A percentile compares a stretch with the other conserved stretches of the same genome.
These are phyloP conservation scores for Helicostylum pulchrum DNA, from an alignment of 192 early-diverging fungal species.

Conservation along the genomic window DNA sequence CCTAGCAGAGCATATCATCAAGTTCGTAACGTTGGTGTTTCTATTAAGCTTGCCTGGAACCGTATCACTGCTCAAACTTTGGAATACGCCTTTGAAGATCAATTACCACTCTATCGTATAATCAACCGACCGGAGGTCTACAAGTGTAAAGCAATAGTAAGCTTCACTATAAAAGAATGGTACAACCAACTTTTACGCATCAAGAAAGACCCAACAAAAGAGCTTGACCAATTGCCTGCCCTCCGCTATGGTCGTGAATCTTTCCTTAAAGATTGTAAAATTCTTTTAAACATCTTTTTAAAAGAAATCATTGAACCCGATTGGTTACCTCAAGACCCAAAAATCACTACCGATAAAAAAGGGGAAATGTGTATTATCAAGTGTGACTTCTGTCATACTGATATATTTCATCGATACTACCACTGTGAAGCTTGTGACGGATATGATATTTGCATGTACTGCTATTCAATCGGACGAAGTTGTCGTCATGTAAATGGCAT, in stretches of 20 bases:
- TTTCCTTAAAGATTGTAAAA: neutral
- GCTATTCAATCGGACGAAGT: slow-evolving; percentile 21
- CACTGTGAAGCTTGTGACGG: slow-evolving; percentile 17
- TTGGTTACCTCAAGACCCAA: neutral
- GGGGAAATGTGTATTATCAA: neutral
- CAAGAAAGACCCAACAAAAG: neutral
- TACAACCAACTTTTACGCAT: neutral
- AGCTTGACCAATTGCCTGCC: neutral
- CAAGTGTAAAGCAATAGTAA: slow-evolving; percentile 18
- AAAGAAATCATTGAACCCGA: slow-evolving; percentile 15
- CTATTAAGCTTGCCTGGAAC: slow-evolving; percentile 34
- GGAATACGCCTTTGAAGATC: neutral
- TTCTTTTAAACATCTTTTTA: slow-evolving; percentile 11
- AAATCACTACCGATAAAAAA: neutral
- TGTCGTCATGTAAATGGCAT: slow-evolving; percentile 16
- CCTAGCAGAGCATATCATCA: slow-evolving; percentile 34
- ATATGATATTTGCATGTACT: slow-evolving; percentile 26
- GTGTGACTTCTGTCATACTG: slow-evolving; percentile 28
- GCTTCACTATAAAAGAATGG: slow-evolving; percentile 15
- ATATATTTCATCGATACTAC: slow-evolving; percentile 24
- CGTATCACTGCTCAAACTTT: slow-evolving; percentile 14
- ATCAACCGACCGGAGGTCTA: slow-evolving; percentile 30
- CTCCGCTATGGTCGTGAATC: too few species aligned
- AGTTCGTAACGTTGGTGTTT: slow-evolving; percentile 27
- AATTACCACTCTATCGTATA: slow-evolving; percentile 21